Base-by-base conservation (phyloP, 257 asterid species). In the Plantago ovata region DNA sequence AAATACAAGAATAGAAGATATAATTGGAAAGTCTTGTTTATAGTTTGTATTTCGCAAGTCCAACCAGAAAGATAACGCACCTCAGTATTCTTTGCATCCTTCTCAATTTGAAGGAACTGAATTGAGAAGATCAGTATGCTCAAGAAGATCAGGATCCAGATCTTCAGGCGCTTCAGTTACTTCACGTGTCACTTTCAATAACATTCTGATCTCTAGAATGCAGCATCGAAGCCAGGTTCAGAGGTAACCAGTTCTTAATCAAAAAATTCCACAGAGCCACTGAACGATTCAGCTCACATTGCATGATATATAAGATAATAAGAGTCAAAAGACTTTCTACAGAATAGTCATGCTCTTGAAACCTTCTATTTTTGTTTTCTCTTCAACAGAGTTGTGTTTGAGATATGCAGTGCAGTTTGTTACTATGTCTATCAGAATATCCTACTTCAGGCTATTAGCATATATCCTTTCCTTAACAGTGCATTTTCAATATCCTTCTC, bases 61-160 rank as follows among this genome's bases (percentile, higher is more conserved):
- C n/a, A n/a, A n/a, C n/a, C n/a, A n/a, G n/a, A 58, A 23, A 33
- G 64, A 51, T 15, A 66, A 60, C 68, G 45, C 47, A 70, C 78
- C 71, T 70, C 64, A 55, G 53, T 62, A 54, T 71, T 56, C 39
- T 52, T 36, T 9, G 47, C 44, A 36, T 53, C 71, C 44, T 64
- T 58, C 44, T 67, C 68, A 11, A 49, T 44, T 55, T 42, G 51
- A 21, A 28, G 56, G 60, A 71, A 28, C 61, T 74, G 69, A 14
- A 14, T 15, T 61, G 0, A 67, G 41, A 60, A 71, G 48, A 21
- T 54, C 40, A 60, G 24, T 45, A 33, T 55, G 51, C 46, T 36
- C 49, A 7, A 51, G 66, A 38, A 58, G 43, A 18, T 42, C 61
- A 15, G 64, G 32, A 11, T 24, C 41, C 43, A 69, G 28, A n/a